These are phyloP conservation scores for Amylocystis lapponica DNA, from an alignment of 768 basidiomycete species.

Conservation along the genomic window DNA sequence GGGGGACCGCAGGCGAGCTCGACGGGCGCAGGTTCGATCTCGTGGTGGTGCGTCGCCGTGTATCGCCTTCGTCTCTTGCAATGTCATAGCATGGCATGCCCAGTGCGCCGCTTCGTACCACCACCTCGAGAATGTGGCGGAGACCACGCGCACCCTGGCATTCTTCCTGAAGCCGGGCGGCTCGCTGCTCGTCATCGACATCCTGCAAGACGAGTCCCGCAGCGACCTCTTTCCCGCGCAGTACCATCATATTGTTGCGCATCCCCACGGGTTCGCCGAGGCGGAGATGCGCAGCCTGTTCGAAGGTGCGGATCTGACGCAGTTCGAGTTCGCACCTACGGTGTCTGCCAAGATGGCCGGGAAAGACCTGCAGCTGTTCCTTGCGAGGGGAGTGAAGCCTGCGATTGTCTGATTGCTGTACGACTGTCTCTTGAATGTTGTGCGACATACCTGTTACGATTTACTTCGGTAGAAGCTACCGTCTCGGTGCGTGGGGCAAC, in stretches of 20 bases:
- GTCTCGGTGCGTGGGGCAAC: too few species aligned
- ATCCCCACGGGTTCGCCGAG: constrained; percentile 48
- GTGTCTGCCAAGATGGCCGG: constrained; percentile 23
- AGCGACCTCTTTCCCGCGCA: constrained; percentile 34
- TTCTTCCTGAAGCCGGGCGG: constrained; percentile 59
- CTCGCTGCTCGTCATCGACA: constrained; percentile 52
- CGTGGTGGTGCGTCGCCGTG: constrained; percentile 49
- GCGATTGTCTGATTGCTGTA: background rate
- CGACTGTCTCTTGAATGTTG: background rate
- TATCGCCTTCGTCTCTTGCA: background rate
- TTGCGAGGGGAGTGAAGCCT: constrained; percentile 31
- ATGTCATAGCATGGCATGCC: background rate
- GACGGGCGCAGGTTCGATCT: constrained; percentile 59
- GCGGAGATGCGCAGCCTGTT: constrained; percentile 45
- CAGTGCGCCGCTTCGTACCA: constrained; percentile 66
- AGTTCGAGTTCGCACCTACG: constrained; percentile 34
- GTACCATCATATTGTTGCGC: constrained; percentile 43
- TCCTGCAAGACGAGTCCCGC: constrained; percentile 22
- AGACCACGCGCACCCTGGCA: constrained; percentile 45
- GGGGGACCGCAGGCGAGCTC: constrained; percentile 42
- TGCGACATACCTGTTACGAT: too few species aligned
- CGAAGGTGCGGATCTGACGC: constrained; percentile 43
- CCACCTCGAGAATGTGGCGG: constrained; percentile 47
- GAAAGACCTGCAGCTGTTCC: constrained; percentile 40
- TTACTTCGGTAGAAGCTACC: too few species aligned